These are phyloP conservation scores for Lyophyllum atratum DNA, from an alignment of 768 basidiomycete species.

Conservation along the genomic window DNA sequence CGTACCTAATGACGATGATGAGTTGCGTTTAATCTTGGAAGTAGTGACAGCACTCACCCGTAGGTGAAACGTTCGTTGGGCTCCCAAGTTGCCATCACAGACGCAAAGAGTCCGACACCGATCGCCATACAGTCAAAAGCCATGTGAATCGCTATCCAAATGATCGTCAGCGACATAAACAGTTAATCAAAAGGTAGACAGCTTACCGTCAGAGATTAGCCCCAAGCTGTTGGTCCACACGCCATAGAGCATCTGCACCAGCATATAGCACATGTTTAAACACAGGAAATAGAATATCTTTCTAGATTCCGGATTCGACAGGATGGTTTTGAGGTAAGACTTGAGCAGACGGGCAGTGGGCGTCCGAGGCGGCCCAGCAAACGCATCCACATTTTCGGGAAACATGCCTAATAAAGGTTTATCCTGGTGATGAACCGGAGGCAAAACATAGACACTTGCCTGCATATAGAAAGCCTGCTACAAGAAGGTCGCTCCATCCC, in stretches of 20 bases:
- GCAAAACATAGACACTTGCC: slow-evolving; percentile 43
- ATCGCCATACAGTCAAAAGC: slow-evolving; percentile 99
- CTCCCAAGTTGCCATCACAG: slow-evolving; percentile 98
- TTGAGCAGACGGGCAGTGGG: slow-evolving; percentile 56
- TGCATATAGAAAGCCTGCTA: slow-evolving; percentile 61
- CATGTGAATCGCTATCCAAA: slow-evolving; percentile 90
- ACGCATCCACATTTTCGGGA: slow-evolving; percentile 44
- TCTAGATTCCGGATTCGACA: slow-evolving; percentile 89
- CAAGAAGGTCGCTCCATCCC: slow-evolving; percentile 57
- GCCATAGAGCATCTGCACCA: slow-evolving; percentile 95
- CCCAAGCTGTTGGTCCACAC: slow-evolving; percentile 98
- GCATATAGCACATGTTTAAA: slow-evolving; percentile 94
- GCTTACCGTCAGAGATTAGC: slow-evolving; percentile 90
- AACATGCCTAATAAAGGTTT: slow-evolving; percentile 46
- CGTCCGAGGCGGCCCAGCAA: slow-evolving; percentile 47
- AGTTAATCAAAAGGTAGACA: not conserved
- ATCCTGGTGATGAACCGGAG: not conserved
- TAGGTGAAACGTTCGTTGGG: slow-evolving; percentile 95
- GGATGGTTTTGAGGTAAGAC: slow-evolving; percentile 85
- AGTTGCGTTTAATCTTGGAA: slow-evolving; percentile 1
- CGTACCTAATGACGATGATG: slow-evolving; percentile 61
- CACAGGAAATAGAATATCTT: slow-evolving; percentile 97
- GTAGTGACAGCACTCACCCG: slow-evolving; percentile 54
- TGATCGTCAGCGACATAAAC: slow-evolving; percentile 6
- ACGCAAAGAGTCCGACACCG: slow-evolving; percentile 91